Base-by-base conservation (phyloP, 202 grass and related monocot genomes). In the Bolboschoenoplectus hybrid region DNA sequence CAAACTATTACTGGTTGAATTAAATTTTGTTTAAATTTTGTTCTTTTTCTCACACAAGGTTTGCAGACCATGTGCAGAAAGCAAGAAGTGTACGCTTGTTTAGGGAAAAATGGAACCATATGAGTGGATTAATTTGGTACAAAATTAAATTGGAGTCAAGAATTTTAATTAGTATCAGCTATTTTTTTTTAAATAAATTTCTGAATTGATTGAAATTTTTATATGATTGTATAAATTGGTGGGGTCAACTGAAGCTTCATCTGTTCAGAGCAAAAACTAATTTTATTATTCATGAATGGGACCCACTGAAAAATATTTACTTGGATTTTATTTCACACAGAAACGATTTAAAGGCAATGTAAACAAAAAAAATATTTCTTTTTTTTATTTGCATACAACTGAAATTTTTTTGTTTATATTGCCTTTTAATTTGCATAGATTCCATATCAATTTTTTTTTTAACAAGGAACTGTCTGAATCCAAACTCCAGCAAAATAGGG, bases 1-100 rank as follows among this genome's bases (percentile, higher is more conserved):
- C 14, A 71, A 71, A 71, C 20, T 7, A 70, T 44, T 45, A 71
- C 19, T 71, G 67, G 7, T 19, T 9, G 7, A 45, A 70, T 70
- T 71, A n/a, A 71, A 71, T 71, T 71, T 71, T n/a, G 67, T 71
- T 70, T 45, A n/a, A 45, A 45, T 71, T 71, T 71, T 45, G 41
- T 71, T 46, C 6, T 16, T 71, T 46, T 44, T 46, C 67, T n/a
- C 44, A 3, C 9, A 65, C 39, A 44, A 43, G 5, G 1, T 12
- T 17, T 43, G 66, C 14, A n/a, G 6, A 7, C 14, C 67, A 70
- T 45, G 67, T 45, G 67, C 40, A 10, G 19, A 46, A 44, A 46
- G 41, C 40, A 71, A 71, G 7, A 14, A 43, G 41, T 71, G 67
- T 71, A 71, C 39, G 39, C 17, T 45, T 5, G 16, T 45, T 71